These are phyloP conservation scores for Boletus subcaerulescens DNA, from an alignment of 768 basidiomycete species.

Conservation along the genomic window DNA sequence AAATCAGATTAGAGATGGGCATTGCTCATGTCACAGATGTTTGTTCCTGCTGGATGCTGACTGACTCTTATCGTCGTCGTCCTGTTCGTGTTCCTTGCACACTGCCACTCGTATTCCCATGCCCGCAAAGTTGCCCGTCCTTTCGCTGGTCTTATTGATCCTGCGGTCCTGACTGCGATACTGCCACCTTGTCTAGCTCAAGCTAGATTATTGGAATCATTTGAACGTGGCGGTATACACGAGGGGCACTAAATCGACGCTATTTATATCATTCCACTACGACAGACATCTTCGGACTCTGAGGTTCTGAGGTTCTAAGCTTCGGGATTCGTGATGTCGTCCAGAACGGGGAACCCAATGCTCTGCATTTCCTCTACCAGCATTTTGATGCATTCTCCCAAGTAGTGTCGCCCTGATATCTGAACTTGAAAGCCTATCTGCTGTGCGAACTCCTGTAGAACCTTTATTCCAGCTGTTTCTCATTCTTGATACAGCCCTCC, in stretches of 20 bases:
- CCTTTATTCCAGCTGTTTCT: constrained; percentile 8
- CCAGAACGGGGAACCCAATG: constrained; percentile 14
- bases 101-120: constrained; percentile 1
- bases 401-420: constrained; percentile 12
- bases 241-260: too few species aligned
- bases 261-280: too few species aligned
- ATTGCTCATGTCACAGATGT: neutral
- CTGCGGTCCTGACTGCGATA: neutral
- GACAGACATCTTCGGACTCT: too few species aligned
- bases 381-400: constrained; percentile 16
- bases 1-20: neutral
- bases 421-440: neutral
- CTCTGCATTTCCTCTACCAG: constrained; percentile 17
- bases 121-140: neutral
- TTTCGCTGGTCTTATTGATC: neutral
- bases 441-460: constrained; percentile 14
- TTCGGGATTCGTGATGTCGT: neutral
- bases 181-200: neutral
- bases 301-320: too few species aligned
- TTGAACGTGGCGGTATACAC: too few species aligned
- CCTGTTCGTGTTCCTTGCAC: neutral
- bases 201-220: too few species aligned
- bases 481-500: constrained; percentile 20
- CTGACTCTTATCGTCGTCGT: neutral
- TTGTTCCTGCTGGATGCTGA: neutral